Conservation (phyloP, 106 monocot species). For the Dioscorea alata region DNA sequence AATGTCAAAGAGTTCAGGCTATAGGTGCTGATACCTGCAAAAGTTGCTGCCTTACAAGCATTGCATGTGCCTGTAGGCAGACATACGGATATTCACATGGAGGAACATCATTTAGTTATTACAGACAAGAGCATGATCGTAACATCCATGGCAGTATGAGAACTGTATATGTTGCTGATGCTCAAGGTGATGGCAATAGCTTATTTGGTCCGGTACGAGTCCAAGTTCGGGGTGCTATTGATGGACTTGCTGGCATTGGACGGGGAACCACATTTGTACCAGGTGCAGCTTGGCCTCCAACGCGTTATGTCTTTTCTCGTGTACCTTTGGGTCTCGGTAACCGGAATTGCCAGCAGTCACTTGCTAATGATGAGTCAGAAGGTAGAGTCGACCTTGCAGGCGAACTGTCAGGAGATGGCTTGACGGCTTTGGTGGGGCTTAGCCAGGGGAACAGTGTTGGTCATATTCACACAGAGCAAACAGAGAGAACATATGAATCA, state of each 20-base stretch:
- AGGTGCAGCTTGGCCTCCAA: slow-evolving; percentile 79
- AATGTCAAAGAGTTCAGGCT: slow-evolving; percentile 84
- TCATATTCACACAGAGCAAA: slow-evolving; percentile 55
- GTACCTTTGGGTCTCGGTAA: slow-evolving; percentile 76
- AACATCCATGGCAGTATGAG: slow-evolving; percentile 43
- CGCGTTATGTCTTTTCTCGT: slow-evolving; percentile 92
- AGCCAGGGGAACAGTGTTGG: slow-evolving; percentile 53
- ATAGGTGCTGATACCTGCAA: slow-evolving; percentile 79
- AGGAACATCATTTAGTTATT: slow-evolving; percentile 26
- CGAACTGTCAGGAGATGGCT: slow-evolving; percentile 81
- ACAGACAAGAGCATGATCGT: slow-evolving; percentile 68
- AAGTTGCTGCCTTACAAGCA: slow-evolving; percentile 77
- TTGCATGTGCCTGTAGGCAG: slow-evolving; percentile 76
- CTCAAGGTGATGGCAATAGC: slow-evolving; percentile 69
- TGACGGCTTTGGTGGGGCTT: slow-evolving; percentile 84
- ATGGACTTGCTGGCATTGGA: slow-evolving; percentile 96
- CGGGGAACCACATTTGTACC: slow-evolving; percentile 66
- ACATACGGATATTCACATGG: slow-evolving; percentile 67
- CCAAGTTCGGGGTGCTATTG: slow-evolving; percentile 76
- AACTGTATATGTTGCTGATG: slow-evolving; percentile 63
- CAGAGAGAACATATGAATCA: slow-evolving; percentile 51
- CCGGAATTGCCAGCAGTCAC: slow-evolving; percentile 72
- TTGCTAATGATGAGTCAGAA: slow-evolving; percentile 83
- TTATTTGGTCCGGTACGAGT: slow-evolving; percentile 62
- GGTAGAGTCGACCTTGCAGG: slow-evolving; percentile 62